Evolutionary conservation across 2,329 filamentous ascomycete species (phyloP), one percentile per base, ranked within the genome.

Genomic region (Xylariaceae sp.): DNA sequence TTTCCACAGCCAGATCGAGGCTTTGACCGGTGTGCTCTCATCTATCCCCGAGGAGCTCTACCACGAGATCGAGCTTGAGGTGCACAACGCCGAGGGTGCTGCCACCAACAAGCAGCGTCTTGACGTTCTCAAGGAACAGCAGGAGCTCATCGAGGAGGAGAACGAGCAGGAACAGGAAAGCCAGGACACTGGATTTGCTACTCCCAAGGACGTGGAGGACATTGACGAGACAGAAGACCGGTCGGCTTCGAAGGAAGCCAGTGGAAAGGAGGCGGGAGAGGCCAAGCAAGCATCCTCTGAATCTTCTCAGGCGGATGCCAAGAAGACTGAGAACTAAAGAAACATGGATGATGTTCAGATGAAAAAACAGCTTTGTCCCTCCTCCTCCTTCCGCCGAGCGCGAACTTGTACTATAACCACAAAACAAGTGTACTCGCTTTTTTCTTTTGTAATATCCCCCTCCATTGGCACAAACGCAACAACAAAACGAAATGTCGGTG

Each of bases 101-200:
- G 94, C 94, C 23, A 99, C 94, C 66, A 99, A 99, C 84, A 97
- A 95, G 83, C 94, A 97, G 81, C 89, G 94, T 74, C 88, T 99
- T 48, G 94, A 99, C 79, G 94, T 99, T 13, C 83, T 99, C 72
- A 95, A 92, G 83, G 94, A 99, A 79, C 94, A 99, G 79, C 90
- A 99, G 75, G 94, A 97, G 74, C 85, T 99, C 64, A 99, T 99
- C 60, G 88, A 96, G 64, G 94, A 99, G 73, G 94, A 99, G 80
- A 95, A 93, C 65, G 85, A 94, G 78, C 93, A 99, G 78, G 89
- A 90, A 70, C 84, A 92, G 72, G 84, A 88, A 74, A 90, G 89
- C 75, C 86, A 89, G 73, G 86, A 86, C 69, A 85, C 84, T 47
- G 89, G 89, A 10, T 82, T 89, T 54, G 82, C 87, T 11, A 88